phyloP scores from a whole-genome alignment of 75 land plant genomes.

The Sequoia sempervirens region DNA sequence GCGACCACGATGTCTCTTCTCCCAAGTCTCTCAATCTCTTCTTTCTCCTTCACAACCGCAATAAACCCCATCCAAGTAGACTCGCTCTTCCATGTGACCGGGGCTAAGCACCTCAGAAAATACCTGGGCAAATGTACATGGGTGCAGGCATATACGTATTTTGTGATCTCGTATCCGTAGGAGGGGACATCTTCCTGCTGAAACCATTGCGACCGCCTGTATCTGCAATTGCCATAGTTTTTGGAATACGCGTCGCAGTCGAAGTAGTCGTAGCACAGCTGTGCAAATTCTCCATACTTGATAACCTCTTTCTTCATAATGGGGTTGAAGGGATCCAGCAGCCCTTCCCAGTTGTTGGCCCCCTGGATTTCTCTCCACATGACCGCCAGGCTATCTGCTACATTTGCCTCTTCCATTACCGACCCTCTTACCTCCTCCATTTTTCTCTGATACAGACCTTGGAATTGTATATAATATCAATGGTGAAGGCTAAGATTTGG shows the following conservation, averaged over 20 bases:
- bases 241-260: constrained; percentile 59
- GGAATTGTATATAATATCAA: not conserved
- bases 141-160: constrained; percentile 70
- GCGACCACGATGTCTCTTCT: constrained; percentile 56
- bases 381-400: not conserved
- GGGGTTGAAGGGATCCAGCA: constrained; percentile 63
- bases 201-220: constrained; percentile 30
- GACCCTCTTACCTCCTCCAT: not conserved
- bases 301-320: constrained; percentile 55
- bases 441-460: not conserved
- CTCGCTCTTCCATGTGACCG: constrained; percentile 11
- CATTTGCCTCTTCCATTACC: not conserved
- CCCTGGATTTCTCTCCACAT: constrained; percentile 76
- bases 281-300: constrained; percentile 69
- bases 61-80: constrained; percentile 69
- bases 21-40: constrained; percentile 23
- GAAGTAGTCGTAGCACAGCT: constrained; percentile 69
- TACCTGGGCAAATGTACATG: constrained; percentile 44
- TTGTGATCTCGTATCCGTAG: constrained; percentile 63
- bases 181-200: constrained; percentile 29
- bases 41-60: constrained; percentile 37
- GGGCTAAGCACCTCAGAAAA: constrained; percentile 36
- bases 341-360: constrained; percentile 48
- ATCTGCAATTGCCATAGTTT: constrained; percentile 57
- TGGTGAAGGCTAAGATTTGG: not conserved